Conservation (phyloP, 805 yeast species). For the Brettanomyces bruxellensis region DNA sequence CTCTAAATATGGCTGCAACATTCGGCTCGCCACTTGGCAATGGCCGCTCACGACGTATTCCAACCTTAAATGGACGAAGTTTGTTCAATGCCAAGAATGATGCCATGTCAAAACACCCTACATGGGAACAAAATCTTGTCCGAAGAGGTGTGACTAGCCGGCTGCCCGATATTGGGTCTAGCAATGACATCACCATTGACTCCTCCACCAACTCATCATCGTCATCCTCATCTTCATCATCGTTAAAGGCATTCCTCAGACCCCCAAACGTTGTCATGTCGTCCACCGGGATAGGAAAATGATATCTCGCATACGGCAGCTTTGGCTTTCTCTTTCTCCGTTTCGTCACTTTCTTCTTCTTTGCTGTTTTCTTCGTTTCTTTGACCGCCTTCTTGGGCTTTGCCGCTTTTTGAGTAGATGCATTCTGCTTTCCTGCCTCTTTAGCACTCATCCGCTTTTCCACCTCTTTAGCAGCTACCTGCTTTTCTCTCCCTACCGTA, state of each 20-base stretch:
- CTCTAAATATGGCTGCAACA: conserved; percentile 16
- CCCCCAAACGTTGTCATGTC: conserved; percentile 16
- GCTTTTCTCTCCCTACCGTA: too few relatives aligned
- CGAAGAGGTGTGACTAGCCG: conserved; percentile 22
- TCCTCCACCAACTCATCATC: conserved; percentile 21
- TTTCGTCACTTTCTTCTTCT: conserved; percentile 1
- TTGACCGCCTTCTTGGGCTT: not conserved
- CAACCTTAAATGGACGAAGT: conserved; percentile 20
- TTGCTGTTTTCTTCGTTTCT: not conserved
- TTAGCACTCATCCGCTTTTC: too few relatives aligned
- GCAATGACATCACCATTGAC: conserved; percentile 20
- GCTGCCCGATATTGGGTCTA: conserved; percentile 26
- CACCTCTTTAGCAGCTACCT: too few relatives aligned
- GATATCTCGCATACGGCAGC: conserved; percentile 6
- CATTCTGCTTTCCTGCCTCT: too few relatives aligned
- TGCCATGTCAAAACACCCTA: conserved; percentile 27
- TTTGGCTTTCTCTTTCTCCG: conserved; percentile 3
- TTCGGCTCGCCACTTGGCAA: conserved; percentile 10
- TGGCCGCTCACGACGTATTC: conserved; percentile 11
- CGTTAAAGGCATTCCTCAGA: conserved; percentile 6
- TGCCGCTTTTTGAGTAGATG: not conserved
- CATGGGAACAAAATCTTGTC: conserved; percentile 24
- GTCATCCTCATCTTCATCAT: conserved; percentile 12
- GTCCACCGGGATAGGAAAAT: conserved; percentile 9
- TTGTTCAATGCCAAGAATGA: conserved; percentile 22